These are phyloP conservation scores for Ustulina deusta DNA, from an alignment of 2,329 filamentous ascomycete genomes.

Conservation along the genomic window DNA sequence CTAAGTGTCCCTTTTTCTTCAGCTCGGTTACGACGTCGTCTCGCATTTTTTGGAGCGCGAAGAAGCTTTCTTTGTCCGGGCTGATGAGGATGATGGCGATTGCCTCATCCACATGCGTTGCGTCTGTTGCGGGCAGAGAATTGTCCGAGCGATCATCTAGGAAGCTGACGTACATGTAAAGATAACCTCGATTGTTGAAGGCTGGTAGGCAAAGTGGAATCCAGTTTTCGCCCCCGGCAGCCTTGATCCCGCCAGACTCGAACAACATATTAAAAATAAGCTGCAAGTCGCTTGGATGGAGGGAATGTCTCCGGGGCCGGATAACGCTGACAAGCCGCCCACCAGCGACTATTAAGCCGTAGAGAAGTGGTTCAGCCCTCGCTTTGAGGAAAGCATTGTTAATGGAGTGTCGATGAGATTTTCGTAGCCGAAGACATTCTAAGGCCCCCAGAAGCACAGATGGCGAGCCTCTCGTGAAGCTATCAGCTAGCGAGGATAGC, in stretches of 20 bases:
- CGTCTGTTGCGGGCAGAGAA: conserved; percentile 56
- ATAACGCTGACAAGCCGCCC: conserved; percentile 95
- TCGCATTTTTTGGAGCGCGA: conserved; percentile 81
- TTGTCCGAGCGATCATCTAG: conserved; percentile 72
- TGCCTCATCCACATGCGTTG: conserved; percentile 77
- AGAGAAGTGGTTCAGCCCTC: conserved; percentile 82
- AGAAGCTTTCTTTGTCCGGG: conserved; percentile 93
- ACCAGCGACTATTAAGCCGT: conserved; percentile 92
- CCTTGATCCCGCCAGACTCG: conserved; percentile 90
- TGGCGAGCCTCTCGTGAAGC: conserved; percentile 91
- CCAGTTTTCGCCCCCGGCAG: conserved; percentile 94
- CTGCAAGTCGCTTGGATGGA: conserved; percentile 95
- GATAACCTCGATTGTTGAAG: conserved; percentile 95
- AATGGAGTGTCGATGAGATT: conserved; percentile 85
- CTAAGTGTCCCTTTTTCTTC: conserved; percentile 78
- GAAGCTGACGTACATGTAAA: conserved; percentile 99
- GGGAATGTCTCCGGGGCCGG: conserved; percentile 90
- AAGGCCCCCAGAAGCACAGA: conserved; percentile 89
- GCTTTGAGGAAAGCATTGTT: conserved; percentile 88
- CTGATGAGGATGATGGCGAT: conserved; percentile 95
- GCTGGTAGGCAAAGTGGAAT: conserved; percentile 94
- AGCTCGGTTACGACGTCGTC: conserved; percentile 75
- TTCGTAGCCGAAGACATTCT: conserved; percentile 92
- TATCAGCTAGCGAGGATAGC: conserved; percentile 91
- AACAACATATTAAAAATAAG: conserved; percentile 99